phyloP scores from a whole-genome alignment of 306 rosid genomes.

The Prinsepia uniflora region DNA sequence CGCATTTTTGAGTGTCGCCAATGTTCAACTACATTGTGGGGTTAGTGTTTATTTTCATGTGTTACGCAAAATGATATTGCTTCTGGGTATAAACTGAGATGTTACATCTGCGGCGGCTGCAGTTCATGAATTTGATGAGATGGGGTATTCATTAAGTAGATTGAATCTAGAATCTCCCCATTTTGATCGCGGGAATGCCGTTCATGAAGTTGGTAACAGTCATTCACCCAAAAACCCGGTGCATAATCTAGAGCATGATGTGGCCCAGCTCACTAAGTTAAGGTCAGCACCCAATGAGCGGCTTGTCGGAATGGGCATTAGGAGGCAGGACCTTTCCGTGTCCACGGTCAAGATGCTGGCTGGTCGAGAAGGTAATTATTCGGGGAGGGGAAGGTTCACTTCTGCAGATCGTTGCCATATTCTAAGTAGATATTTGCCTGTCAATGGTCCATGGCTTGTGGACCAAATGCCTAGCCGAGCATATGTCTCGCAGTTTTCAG shows the following conservation, averaged over 20 bases:
- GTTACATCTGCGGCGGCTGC: constrained; percentile 31
- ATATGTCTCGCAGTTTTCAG: constrained; percentile 88
- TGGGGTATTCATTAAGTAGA: constrained; percentile 88
- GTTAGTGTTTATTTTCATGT: constrained; percentile 12
- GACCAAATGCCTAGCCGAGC: constrained; percentile 73
- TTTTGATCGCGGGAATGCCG: constrained; percentile 32
- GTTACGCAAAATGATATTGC: constrained; percentile 23
- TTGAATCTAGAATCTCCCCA: constrained; percentile 50
- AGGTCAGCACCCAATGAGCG: constrained; percentile 60
- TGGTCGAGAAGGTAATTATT: constrained; percentile 74
- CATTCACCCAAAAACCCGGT: constrained; percentile 31
- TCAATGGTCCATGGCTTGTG: constrained; percentile 77
- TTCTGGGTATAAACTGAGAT: constrained; percentile 37
- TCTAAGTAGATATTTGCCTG: constrained; percentile 83
- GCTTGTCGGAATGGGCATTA: constrained; percentile 42
- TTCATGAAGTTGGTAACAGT: constrained; percentile 35
- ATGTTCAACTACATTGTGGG: constrained; percentile 26
- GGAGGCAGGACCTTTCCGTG: constrained; percentile 51
- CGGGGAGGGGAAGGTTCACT: constrained; percentile 89
- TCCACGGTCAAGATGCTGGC: constrained; percentile 92
- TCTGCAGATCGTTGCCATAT: constrained; percentile 85
- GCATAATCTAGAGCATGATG: constrained; percentile 59
- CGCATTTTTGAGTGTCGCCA: constrained; percentile 22
- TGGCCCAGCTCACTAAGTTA: constrained; percentile 68
- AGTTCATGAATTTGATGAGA: constrained; percentile 46